Base-by-base conservation (phyloP, 176 grass and related monocot genomes). In the Panicum miliaceum region DNA sequence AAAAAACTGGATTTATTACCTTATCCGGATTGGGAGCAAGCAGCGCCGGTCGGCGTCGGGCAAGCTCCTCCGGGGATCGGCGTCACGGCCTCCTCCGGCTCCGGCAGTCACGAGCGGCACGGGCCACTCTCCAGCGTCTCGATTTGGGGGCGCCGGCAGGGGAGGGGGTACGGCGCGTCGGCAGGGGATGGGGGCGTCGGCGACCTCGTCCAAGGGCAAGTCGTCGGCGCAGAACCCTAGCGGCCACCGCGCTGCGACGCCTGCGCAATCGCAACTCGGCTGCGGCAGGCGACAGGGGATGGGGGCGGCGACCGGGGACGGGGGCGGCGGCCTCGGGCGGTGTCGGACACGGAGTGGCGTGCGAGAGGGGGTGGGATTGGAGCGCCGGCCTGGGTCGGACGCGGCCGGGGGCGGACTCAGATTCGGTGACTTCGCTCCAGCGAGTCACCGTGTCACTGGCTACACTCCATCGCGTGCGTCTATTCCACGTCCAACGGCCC, bases 151-250 rank as follows among this genome's bases (percentile, higher is more conserved):
- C 16, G 18, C 5, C 16, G 0, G 48, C 45, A 47, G 48, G 47
- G 48, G 48, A 51, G 45, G 45, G 48, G 48, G 15, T 7, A 20
- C 53, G 53, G 48, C 3, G 48, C 48, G 48, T 2, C 11, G 51
- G 7, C 52, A 56, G 56, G 54, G 56, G 54, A 53, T 19, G 16
- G 20, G 54, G 8, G 56, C 56, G 56, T 0, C 57, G 57, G 57
- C n/a, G 57, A 59, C 57, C 9, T 11, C 57, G n/a, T 60, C n/a
- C n/a, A 26, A 12, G 57, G n/a, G 57, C 57, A 12, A 12, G 57
- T 60, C 57, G n/a, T 25, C n/a, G 57, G n/a, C n/a, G n/a, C 57
- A 60, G 57, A 60, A 60, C 57, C 57, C 57, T 60, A 59, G 56
- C 22, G 3, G 7, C 57, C n/a, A 60, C 57, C 57, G 5, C 57